Evolutionary conservation across 2,329 filamentous ascomycete species (phyloP), one percentile per base, ranked within the genome.

Genomic region (Arthrobotrys megalospora): DNA sequence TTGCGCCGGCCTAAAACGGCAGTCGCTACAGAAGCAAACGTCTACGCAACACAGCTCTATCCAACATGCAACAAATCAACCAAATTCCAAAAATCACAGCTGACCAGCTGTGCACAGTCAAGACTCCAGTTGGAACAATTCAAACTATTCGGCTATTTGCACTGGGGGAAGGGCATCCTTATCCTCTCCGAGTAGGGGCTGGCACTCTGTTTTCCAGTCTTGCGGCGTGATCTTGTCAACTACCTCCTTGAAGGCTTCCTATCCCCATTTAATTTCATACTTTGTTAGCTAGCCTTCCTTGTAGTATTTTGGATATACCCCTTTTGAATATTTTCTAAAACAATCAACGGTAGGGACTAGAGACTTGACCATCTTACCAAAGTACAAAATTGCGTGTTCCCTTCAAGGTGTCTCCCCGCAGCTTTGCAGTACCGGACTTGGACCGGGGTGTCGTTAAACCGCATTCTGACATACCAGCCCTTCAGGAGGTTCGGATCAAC

Each of bases 381-480:
- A 0, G 95, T 98, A 85, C 96, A 99, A 82, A 98, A 95, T 28
- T 90, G 92, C 81, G 94, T 91, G 81, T 98, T 92, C 0, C 93
- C 93, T 0, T 93, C 89, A 1, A 97, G 87, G 85, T 99, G 96
- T 78, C 94, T 96, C 6, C 93, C 93, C 0, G 87, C 85, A 8
- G 88, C 85, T 80, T 88, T 90, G 84, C 96, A 99, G 1, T 93
- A 94, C 0, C 95, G 95, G 16, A 99, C 88, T 12, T 88, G 89
- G 82, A 98, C 89, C 2, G 93, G 89, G 66, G 88, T 87, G 83
- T 98, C 96, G 82, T 99, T 99, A 85, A 97, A 99, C 63, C 94
- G 89, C 73, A 99, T 84, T 16, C 96, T 90, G 12, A 99, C 95
- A 84, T 92, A 99, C 86, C 96, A 94, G 1, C 90, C 91, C 28